Conservation (phyloP, 106 monocot species). For the Acorus gramineus region DNA sequence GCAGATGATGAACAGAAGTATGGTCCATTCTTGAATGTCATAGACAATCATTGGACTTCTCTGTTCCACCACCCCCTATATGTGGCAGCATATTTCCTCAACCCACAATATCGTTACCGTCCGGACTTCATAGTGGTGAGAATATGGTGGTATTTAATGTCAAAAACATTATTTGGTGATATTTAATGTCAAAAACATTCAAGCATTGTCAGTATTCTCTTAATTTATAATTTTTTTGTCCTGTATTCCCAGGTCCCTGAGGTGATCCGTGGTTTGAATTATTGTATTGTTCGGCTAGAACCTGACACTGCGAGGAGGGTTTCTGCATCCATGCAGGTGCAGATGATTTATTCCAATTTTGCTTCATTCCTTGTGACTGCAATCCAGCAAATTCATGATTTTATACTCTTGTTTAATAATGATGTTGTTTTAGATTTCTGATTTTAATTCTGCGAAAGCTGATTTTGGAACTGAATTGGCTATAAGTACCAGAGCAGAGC, state of each 20-base stretch:
- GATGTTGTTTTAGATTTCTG: constrained; percentile 32
- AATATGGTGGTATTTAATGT: not conserved
- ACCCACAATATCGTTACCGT: constrained; percentile 41
- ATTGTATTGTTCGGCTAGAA: constrained; percentile 50
- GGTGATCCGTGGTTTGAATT: constrained; percentile 49
- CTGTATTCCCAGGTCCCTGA: constrained; percentile 32
- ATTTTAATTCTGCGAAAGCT: constrained; percentile 52
- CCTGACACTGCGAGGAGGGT: constrained; percentile 32
- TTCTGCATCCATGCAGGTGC: constrained; percentile 37
- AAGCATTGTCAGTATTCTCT: not conserved
- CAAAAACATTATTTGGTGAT: not conserved
- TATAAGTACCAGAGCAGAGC: constrained; percentile 38
- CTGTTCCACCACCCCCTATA: constrained; percentile 46
- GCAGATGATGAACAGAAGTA: constrained; percentile 33
- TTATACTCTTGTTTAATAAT: not conserved
- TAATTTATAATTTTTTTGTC: constrained; percentile 1
- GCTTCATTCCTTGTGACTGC: not conserved
- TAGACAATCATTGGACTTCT: constrained; percentile 39
- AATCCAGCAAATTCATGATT: not conserved
- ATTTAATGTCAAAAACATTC: not conserved
- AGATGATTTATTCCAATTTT: not conserved
- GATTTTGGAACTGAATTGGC: constrained; percentile 63
- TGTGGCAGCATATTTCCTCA: constrained; percentile 51
- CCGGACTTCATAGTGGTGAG: constrained; percentile 44
- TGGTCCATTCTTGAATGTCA: constrained; percentile 27